These are phyloP conservation scores for Auriscalpium microsporum DNA, from an alignment of 768 basidiomycete genomes.

Conservation along the genomic window DNA sequence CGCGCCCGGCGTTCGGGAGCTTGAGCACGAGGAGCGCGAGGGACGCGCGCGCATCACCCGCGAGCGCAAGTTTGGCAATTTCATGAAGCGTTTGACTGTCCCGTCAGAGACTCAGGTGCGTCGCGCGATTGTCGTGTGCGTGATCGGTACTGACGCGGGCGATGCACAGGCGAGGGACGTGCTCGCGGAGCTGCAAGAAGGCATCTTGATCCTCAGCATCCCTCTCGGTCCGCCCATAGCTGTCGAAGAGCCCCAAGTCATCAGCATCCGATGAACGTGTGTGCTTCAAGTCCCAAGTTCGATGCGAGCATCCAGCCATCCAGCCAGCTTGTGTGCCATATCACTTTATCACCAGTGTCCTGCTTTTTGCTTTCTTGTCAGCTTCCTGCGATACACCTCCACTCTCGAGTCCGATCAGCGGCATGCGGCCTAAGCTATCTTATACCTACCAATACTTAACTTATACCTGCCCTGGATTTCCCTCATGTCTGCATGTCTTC, in stretches of 20 bases:
- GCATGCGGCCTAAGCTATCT: too few relatives aligned
- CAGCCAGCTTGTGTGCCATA: too few relatives aligned
- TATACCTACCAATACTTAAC: too few relatives aligned
- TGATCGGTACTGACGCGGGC: slow-evolving; percentile 15
- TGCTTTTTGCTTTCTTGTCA: too few relatives aligned
- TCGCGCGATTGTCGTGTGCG: slow-evolving; percentile 13
- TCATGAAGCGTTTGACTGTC: slow-evolving; percentile 44
- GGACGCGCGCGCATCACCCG: slow-evolving; percentile 25
- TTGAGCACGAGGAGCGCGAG: slow-evolving; percentile 14
- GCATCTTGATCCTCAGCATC: slow-evolving; percentile 50
- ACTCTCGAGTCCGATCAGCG: too few relatives aligned
- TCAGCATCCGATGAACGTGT: slow-evolving; percentile 29
- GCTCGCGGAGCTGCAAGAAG: slow-evolving; percentile 47
- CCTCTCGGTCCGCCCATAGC: slow-evolving; percentile 38
- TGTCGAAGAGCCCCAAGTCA: slow-evolving; percentile 39
- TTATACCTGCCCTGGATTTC: too few relatives aligned
- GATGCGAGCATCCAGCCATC: too few relatives aligned
- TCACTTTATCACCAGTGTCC: too few relatives aligned
- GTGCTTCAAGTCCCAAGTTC: too few relatives aligned
- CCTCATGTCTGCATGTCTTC: too few relatives aligned
- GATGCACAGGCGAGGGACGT: slow-evolving; percentile 43
- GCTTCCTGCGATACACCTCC: too few relatives aligned
- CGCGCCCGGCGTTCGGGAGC: slow-evolving; percentile 32
- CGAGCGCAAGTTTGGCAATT: slow-evolving; percentile 48
- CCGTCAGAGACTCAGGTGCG: slow-evolving; percentile 49